Evolutionary conservation across 257 asterid species (phyloP), one percentile per base, ranked within the genome.

Genomic region (Verbascum thapsus): DNA sequence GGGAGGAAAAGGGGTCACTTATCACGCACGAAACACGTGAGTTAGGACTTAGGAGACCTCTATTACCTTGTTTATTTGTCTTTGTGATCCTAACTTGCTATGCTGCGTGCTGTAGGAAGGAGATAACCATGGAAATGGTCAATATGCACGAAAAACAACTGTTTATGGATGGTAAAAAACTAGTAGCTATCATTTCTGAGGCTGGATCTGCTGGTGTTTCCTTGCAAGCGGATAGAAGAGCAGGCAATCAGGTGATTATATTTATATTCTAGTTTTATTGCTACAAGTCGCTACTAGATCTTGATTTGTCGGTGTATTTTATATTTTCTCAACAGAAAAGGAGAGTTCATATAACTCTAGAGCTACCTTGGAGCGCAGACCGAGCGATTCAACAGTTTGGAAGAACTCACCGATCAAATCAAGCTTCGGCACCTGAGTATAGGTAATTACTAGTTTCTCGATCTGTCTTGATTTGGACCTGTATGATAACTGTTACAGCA

Each of bases 181-280:
- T 87, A 26, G 87, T 87, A 53, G 99, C 99, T 61, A 87, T 94
- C 51, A 94, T 94, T 53, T 94, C 99, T 39, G 99, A 90, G 88
- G 99, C 97, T 82, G 99, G 99, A 67, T 94, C 96, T 49, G 97
- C 97, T 69, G 99, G 97, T 74, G 99, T 94, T 84, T 94, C 99
- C 69, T 85, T 94, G 80, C 99, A 94, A 84, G 96, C 99, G 53
- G 99, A 94, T 75, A 87, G 88, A 77, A 83, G 99, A 85, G 96
- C 84, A 8, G 63, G 76, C 73, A 94, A 94, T 86, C 97, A 94
- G 96, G 99, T 90, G 50, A 58, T 74, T 32, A 30, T 54, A 11
- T 50, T 59, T 72, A 17, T 58, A 16, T 43, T 60, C 18, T 4
- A 44, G 32, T 38, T 39, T 61, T 53, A n/a, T 79, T 55, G 11